Conservation (phyloP, 2,329 filamentous ascomycete species). For the Coniella vitis region DNA sequence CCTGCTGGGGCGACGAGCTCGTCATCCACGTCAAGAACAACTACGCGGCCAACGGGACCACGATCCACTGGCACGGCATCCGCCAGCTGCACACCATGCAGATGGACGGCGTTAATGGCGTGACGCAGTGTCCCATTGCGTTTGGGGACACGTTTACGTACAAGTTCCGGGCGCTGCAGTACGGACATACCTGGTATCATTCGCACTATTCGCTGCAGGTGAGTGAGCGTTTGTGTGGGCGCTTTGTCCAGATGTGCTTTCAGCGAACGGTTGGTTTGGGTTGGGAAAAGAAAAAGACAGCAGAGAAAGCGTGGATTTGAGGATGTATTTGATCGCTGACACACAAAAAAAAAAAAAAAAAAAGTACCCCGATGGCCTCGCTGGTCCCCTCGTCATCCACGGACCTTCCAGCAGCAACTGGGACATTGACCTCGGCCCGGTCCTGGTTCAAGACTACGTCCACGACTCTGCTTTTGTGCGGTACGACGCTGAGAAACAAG, state of each 20-base stretch:
- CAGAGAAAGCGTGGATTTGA: constrained; percentile 14
- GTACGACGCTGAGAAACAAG: constrained; percentile 17
- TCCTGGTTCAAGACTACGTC: constrained; percentile 44
- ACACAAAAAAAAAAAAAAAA: too few relatives aligned
- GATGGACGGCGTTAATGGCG: constrained; percentile 27
- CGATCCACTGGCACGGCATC: constrained; percentile 31
- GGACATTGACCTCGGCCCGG: constrained; percentile 40
- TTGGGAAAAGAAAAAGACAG: too few relatives aligned
- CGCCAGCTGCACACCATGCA: constrained; percentile 25
- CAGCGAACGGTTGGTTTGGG: too few relatives aligned
- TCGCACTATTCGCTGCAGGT: constrained; percentile 33
- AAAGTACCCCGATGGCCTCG: constrained; percentile 36
- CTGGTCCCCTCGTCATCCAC: constrained; percentile 41
- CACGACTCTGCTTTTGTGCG: constrained; percentile 22
- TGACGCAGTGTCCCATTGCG: constrained; percentile 47
- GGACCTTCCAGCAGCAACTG: constrained; percentile 38
- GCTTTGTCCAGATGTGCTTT: too few relatives aligned
- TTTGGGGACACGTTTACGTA: constrained; percentile 34
- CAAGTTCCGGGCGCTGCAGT: constrained; percentile 28
- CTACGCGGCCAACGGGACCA: constrained; percentile 22
- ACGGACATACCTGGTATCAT: constrained; percentile 33
- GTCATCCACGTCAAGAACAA: constrained; percentile 23
- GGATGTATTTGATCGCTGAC: constrained; percentile 1
- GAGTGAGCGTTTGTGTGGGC: constrained; percentile 14
- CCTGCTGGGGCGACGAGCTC: constrained; percentile 25